Evolutionary conservation across 345 rosid genomes (phyloP).

Genomic region (Lenwebbia sp.): DNA sequence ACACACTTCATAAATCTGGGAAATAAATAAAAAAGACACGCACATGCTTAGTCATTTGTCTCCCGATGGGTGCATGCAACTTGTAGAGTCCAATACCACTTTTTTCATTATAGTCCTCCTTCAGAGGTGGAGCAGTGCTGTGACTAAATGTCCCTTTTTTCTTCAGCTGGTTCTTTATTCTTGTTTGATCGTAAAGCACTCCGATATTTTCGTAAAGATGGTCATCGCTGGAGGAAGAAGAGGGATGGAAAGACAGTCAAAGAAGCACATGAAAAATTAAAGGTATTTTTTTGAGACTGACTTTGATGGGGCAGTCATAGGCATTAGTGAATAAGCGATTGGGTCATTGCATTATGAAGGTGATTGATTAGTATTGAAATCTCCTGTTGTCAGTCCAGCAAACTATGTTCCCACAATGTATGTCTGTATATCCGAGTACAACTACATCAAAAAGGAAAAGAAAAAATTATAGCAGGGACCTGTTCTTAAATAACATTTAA

Average conservation of each 20-base stretch:
- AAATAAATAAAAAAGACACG: neutral
- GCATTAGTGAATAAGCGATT: neutral
- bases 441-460: neutral
- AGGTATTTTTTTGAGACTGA: conserved; percentile 53
- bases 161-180: conserved; percentile 77
- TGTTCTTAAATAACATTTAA: neutral
- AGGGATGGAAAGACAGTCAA: conserved; percentile 89
- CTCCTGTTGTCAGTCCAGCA: neutral
- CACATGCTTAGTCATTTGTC: neutral
- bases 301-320: conserved; percentile 5
- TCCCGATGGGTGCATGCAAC: neutral
- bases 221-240: conserved; percentile 91
- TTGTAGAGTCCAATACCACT: neutral
- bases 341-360: neutral
- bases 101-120: neutral
- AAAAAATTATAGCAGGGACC: neutral
- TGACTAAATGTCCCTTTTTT: conserved; percentile 9
- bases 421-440: neutral
- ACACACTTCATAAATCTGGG: neutral
- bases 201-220: conserved; percentile 86
- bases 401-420: neutral
- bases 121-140: neutral
- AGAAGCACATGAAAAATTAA: conserved; percentile 98
- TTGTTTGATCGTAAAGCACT: conserved; percentile 80
- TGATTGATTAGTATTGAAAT: neutral